Evolutionary conservation across 202 grass and related monocot genomes (phyloP), one percentile per base, ranked within the genome.

Genomic region (Zoysia matrella): DNA sequence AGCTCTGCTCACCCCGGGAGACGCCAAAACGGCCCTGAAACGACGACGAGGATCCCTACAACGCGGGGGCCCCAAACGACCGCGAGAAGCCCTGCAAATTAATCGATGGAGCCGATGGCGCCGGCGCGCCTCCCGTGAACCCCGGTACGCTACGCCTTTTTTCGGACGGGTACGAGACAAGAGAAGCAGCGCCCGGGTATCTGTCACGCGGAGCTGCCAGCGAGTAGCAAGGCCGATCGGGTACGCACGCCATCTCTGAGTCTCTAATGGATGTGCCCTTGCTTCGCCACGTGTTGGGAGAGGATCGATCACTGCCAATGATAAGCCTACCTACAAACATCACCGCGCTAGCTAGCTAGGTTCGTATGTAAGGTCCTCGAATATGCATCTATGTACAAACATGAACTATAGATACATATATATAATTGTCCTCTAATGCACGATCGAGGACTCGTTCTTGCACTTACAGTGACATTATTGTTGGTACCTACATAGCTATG

Each of bases 261-360:
- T 44, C 69, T 22, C 43, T 52, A 30, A 71, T 44, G 45, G 30
- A 13, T 81, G 49, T 13, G 47, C 8, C 46, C 53, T n/a, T 46
- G 10, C 4, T 7, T n/a, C 6, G 56, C 66, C 82, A 84, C 47
- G 66, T 54, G 39, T 61, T 67, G 46, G 46, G 10, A 63, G 49
- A 64, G 72, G 22, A 22, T 22, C 22, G 78, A 82, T 87, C 60
- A 63, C 44, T 56, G 44, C 65, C 72, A 44, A 46, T 40, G 84
- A 75, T 81, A 86, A 72, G 71, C 14, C 71, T 48, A 49, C 43
- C 56, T 73, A 3, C 43, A 14, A 36, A 15, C 11, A 14, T 55
- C 12, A 55, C 12, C 1, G 13, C 12, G 0, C 53, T 5, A 47
- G 22, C 22, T 22, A 22, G 22, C 22, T 22, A 22, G 22, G 22